Percentiles rank a stretch among this genome's conserved stretches.
Conservation (phyloP, 495 filamentous ascomycete species). For the Chlorociboria aeruginascens region DNA sequence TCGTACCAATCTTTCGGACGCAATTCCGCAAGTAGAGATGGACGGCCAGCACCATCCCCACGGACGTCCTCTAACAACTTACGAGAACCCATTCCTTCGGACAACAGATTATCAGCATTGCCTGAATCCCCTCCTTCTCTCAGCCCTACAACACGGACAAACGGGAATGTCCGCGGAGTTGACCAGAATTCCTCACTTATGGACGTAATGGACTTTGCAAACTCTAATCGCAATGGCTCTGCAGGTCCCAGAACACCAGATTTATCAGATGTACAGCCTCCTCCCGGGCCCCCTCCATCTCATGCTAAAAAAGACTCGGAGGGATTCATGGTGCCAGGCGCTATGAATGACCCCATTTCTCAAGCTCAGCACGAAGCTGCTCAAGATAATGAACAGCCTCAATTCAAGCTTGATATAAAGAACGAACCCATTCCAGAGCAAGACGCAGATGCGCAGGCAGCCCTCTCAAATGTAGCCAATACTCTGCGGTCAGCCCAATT, state of each 20-base stretch:
- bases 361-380: slow-evolving; percentile 71
- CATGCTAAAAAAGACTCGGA: slow-evolving; percentile 43
- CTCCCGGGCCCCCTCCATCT: slow-evolving; percentile 32
- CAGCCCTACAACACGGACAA: slow-evolving; percentile 13
- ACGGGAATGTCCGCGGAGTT: slow-evolving; percentile 17
- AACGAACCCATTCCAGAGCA: slow-evolving; percentile 92
- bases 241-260: slow-evolving; percentile 7
- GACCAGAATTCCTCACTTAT: slow-evolving; percentile 4
- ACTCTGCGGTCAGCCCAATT: slow-evolving; percentile 47
- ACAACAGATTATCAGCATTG: slow-evolving; percentile 36
- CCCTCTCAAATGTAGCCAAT: slow-evolving; percentile 84
- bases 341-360: slow-evolving; percentile 66
- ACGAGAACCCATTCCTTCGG: slow-evolving; percentile 28
- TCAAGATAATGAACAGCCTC: slow-evolving; percentile 47
- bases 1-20: slow-evolving; percentile 27
- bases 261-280: slow-evolving; percentile 27
- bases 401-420: slow-evolving; percentile 84
- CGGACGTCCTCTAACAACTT: slow-evolving; percentile 42
- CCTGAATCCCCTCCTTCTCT: slow-evolving; percentile 31
- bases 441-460: slow-evolving; percentile 75
- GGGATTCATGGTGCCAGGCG: slow-evolving; percentile 57
- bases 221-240: slow-evolving; percentile 7
- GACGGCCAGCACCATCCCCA: slow-evolving; percentile 33
- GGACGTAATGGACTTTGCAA: not conserved
- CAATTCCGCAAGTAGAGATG: slow-evolving; percentile 36